Base-by-base conservation (phyloP, 352 stramenopile genomes). In the Aphanomyces cochlioides region DNA sequence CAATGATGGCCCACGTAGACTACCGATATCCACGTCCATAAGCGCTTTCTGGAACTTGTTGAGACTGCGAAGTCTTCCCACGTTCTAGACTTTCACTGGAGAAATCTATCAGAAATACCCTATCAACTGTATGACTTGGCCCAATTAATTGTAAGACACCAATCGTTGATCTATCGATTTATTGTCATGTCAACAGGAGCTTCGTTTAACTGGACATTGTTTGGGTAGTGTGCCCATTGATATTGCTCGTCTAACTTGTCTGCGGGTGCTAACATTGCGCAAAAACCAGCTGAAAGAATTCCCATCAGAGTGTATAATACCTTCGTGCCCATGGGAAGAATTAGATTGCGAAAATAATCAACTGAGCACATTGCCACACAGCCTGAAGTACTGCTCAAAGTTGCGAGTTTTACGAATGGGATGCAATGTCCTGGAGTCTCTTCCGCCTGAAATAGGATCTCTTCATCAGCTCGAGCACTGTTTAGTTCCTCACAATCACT, bases 281-380 rank as follows among this genome's bases (percentile, higher is more conserved):
- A 79, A 90, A 56, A 90, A 92, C 70, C 58, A 67, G 7, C 85
- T 91, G 36, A 69, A 69, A 3, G n/a, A 15, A 1, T 78, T 92
- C 8, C 77, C 75, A 5, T 73, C 83, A 47, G 71, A 76, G 48
- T 74, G 85, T 1, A 88, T 90, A 56, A 66, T 63, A 1, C 50
- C 56, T 12, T 54, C 67, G 6, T 54, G 19, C 3, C 39, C 66
- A 36, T 77, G 90, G 15, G 74, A 85, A 66, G 80, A 81, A 17
- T 67, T 92, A 17, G 85, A 92, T 43, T 64, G 90, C 56, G 83
- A 88, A 54, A 84, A 90, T 73, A 92, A 92, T 67, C 71, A 75
- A 8, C 50, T 92, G 1, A 59, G 73, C 6, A 41, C 17, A 12
- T 38, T 90, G 15, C 85, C 85, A 0, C 12, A 64, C 2, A 86